Base-by-base conservation (phyloP, 495 filamentous ascomycete species). In the Podospora fimiseda region DNA sequence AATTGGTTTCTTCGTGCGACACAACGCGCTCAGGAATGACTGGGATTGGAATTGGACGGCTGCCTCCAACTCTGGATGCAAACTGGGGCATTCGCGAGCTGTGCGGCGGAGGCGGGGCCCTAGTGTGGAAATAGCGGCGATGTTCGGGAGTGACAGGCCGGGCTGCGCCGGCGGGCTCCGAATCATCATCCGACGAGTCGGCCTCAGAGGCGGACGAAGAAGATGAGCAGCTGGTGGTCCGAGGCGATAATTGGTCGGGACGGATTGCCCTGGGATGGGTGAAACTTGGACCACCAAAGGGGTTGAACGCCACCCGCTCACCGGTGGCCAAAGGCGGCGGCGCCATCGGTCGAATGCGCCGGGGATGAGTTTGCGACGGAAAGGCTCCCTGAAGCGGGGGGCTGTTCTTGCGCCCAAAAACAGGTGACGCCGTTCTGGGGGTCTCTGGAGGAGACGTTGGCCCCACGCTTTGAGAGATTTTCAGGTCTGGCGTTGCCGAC, bases 361-460 rank as follows among this genome's bases (percentile, higher is more conserved):
- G 6, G 6, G 27, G 6, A 56, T 50, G 53, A 49, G 51, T 44
- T 49, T 46, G 60, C 37, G 58, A 61, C 60, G 45, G 62, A 64
- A 57, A 63, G 51, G 44, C 50, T 48, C 57, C 61, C 53, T 45
- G 44, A 51, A 59, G 58, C 44, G 59, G 56, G 43, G 52, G 48
- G 39, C 56, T 56, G 58, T 38, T 59, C 50, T 70, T 67, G 52
- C 70, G 73, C 50, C 58, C 58, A 42, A 67, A 63, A 54, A 62
- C 65, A 22, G 74, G 74, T 37, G 70, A 74, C 43, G 67, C 52
- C 15, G 67, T 70, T 39, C 69, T 74, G 22, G 77, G 77, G 13
- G 75, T 80, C 63, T 75, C 62, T 54, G 77, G 77, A 57, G 77
- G 77, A 53, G 77, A 80, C 22, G 76, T 73, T 43, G 77, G 76